These are phyloP conservation scores for Cymodocea nodosa DNA, from an alignment of 116 monocot genomes.

Conservation along the genomic window DNA sequence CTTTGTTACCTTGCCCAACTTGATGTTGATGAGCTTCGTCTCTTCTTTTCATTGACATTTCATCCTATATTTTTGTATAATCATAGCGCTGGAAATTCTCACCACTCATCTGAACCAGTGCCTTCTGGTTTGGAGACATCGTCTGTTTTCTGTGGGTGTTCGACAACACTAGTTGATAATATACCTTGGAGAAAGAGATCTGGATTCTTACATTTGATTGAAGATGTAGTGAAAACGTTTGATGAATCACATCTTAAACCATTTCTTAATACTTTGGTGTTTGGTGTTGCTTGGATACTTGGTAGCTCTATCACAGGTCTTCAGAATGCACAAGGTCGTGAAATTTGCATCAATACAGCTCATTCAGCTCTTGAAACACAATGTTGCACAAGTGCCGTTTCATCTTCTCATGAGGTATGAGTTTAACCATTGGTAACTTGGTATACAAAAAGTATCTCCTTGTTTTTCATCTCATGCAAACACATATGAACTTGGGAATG, in stretches of 20 bases:
- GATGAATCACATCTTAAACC: conserved; percentile 57
- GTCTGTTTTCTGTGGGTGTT: conserved; percentile 19
- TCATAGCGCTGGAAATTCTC: neutral
- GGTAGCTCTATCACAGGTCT: conserved; percentile 47
- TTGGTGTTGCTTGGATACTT: conserved; percentile 48
- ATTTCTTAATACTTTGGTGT: conserved; percentile 54
- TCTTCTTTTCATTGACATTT: conserved; percentile 60
- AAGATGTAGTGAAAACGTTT: conserved; percentile 74
- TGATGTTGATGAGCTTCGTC: conserved; percentile 59
- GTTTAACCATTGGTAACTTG: neutral
- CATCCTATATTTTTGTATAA: conserved; percentile 39
- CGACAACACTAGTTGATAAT: conserved; percentile 13
- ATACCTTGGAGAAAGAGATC: conserved; percentile 51
- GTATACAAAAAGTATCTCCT: neutral
- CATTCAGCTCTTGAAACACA: neutral
- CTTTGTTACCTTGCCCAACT: conserved; percentile 75
- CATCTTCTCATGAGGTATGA: conserved; percentile 4
- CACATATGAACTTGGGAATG: too few relatives aligned
- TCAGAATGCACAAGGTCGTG: conserved; percentile 6
- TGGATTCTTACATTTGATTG: conserved; percentile 71
- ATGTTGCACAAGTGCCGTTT: neutral
- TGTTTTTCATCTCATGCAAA: neutral
- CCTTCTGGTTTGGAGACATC: conserved; percentile 5
- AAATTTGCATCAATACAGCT: neutral
- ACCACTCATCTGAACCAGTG: neutral